These are phyloP conservation scores for Zygosaccharomyces gambellarensis DNA, from an alignment of 805 yeast species.

Conservation along the genomic window DNA sequence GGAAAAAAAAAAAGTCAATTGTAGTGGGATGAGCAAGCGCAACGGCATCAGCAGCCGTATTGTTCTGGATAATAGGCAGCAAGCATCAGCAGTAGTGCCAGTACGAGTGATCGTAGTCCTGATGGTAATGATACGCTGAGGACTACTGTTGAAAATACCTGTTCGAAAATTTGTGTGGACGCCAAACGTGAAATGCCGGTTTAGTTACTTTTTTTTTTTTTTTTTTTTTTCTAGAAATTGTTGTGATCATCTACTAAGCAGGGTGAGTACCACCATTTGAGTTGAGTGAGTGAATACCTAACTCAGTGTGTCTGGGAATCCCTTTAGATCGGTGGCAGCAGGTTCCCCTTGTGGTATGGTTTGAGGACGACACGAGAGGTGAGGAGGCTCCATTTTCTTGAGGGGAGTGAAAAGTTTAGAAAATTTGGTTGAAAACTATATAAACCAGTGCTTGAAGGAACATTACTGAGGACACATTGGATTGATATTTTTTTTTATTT, in stretches of 20 bases:
- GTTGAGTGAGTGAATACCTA: background rate
- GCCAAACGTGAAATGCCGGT: background rate
- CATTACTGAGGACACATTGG: no score
- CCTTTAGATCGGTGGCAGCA: background rate
- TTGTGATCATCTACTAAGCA: background rate
- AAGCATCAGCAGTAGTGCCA: background rate
- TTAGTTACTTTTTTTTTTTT: background rate
- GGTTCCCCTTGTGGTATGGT: constrained; percentile 5
- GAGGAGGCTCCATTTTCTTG: constrained; percentile 1
- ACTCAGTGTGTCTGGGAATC: background rate
- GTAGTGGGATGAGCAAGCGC: constrained; percentile 6
- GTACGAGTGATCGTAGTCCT: background rate
- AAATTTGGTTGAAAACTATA: constrained; percentile 10
- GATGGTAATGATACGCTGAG: background rate
- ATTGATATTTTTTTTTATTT: background rate
- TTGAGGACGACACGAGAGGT: constrained; percentile 5
- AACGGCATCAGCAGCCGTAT: background rate
- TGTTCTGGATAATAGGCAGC: background rate
- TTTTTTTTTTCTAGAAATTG: background rate
- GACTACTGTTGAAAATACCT: background rate
- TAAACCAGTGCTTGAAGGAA: constrained; percentile 5
- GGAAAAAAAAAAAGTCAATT: background rate
- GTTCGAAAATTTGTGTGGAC: constrained; percentile 1
- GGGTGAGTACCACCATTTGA: background rate
- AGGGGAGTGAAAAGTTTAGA: background rate